These are phyloP conservation scores for Whalleya microplaca DNA, from an alignment of 2,329 filamentous ascomycete species.

Conservation along the genomic window DNA sequence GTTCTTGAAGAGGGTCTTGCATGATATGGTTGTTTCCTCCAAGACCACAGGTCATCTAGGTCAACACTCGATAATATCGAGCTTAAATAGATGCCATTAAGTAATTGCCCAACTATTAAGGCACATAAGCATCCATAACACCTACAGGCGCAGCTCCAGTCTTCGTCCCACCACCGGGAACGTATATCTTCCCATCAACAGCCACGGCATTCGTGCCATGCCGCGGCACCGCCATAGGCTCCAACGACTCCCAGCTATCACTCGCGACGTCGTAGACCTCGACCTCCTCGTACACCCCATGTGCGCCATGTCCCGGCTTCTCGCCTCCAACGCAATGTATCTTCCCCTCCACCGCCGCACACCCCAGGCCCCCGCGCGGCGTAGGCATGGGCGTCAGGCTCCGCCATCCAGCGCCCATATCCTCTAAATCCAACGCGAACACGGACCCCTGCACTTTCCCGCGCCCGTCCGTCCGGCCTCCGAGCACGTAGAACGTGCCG, in stretches of 20 bases:
- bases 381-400: conserved; percentile 1
- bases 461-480: too few relatives aligned
- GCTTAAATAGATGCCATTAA: too few relatives aligned
- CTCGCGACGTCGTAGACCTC: conserved; percentile 36
- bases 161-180: conserved; percentile 40
- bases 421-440: conserved; percentile 2
- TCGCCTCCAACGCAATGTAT: conserved; percentile 6
- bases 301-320: not conserved
- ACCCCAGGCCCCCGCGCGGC: not conserved
- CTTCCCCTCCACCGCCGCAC: not conserved
- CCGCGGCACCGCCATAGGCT: conserved; percentile 38
- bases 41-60: too few relatives aligned
- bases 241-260: conserved; percentile 33
- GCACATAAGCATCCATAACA: not conserved
- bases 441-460: conserved; percentile 1
- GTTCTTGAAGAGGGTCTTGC: too few relatives aligned
- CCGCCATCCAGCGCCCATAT: not conserved
- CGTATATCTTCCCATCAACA: conserved; percentile 34
- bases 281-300: conserved; percentile 35
- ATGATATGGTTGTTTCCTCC: too few relatives aligned
- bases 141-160: not conserved
- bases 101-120: not conserved
- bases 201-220: conserved; percentile 40
- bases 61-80: too few relatives aligned
- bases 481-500: too few relatives aligned